phyloP scores from a whole-genome alignment of 768 basidiomycete genomes.

The Hydnomerulius pinastri region DNA sequence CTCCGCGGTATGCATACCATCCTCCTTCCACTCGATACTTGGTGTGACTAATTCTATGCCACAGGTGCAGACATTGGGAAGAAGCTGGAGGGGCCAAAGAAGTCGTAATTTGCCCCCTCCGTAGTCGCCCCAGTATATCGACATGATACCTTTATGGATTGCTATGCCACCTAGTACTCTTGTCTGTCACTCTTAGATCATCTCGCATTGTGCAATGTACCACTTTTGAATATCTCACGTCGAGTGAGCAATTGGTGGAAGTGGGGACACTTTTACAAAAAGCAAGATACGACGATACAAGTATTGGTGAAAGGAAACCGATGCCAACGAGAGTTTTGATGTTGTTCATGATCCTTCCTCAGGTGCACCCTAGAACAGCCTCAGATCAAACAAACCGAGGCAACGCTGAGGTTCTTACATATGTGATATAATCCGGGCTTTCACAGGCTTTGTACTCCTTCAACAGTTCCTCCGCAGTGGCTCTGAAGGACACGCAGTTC shows the following conservation, averaged over 20 bases:
- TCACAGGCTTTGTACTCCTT: slow-evolving; percentile 98
- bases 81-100: slow-evolving; percentile 79
- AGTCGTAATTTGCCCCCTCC: slow-evolving; percentile 55
- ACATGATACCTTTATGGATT: slow-evolving; percentile 23
- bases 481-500: slow-evolving; percentile 43
- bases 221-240: slow-evolving; percentile 4
- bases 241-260: slow-evolving; percentile 1
- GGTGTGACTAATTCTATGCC: slow-evolving; percentile 2
- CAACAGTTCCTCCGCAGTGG: slow-evolving; percentile 82
- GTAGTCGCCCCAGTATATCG: slow-evolving; percentile 32
- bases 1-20: slow-evolving; percentile 67
- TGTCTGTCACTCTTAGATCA: slow-evolving; percentile 24
- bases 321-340: not conserved
- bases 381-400: not conserved
- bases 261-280: not conserved
- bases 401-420: slow-evolving; percentile 47
- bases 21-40: not conserved
- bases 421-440: slow-evolving; percentile 90
- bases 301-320: not conserved
- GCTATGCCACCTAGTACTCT: slow-evolving; percentile 17
- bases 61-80: slow-evolving; percentile 82
- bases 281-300: slow-evolving; percentile 5
- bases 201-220: slow-evolving; percentile 24
- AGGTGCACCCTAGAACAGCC: slow-evolving; percentile 29
- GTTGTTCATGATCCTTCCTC: slow-evolving; percentile 31